Percentiles rank a stretch among this genome's conserved stretches.
Conservation (phyloP, 2,329 filamentous ascomycete species). For the Pochonia chlamydosporia region DNA sequence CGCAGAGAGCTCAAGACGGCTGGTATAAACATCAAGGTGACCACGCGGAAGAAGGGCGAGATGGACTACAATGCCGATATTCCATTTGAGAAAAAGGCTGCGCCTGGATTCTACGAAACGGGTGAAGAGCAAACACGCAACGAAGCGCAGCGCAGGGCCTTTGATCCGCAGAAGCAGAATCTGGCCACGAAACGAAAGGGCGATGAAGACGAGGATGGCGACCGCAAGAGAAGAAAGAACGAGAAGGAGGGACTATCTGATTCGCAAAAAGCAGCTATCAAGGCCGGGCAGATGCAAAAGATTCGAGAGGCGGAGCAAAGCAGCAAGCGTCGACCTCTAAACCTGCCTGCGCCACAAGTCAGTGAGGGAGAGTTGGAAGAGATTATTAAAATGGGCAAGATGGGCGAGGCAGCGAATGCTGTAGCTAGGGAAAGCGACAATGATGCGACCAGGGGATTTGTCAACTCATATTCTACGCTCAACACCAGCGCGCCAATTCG, state of each 20-base stretch:
- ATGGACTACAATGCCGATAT: slow-evolving; percentile 99
- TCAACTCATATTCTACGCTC: slow-evolving; percentile 80
- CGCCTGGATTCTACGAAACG: slow-evolving; percentile 89
- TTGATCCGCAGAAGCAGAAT: slow-evolving; percentile 90
- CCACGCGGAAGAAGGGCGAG: slow-evolving; percentile 84
- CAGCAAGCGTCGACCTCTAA: slow-evolving; percentile 81
- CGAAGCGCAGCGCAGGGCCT: slow-evolving; percentile 75
- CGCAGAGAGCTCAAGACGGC: slow-evolving; percentile 93
- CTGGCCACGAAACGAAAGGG: slow-evolving; percentile 89
- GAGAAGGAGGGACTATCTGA: slow-evolving; percentile 77
- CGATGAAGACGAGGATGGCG: slow-evolving; percentile 76
- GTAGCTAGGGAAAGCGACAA: slow-evolving; percentile 76
- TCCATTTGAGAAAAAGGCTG: slow-evolving; percentile 89
- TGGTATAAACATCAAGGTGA: slow-evolving; percentile 96
- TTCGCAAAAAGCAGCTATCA: slow-evolving; percentile 79
- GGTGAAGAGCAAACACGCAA: slow-evolving; percentile 74
- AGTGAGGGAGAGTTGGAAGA: slow-evolving; percentile 90
- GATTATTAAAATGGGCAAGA: slow-evolving; percentile 97
- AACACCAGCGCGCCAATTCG: slow-evolving; percentile 82
- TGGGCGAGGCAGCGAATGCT: slow-evolving; percentile 77
- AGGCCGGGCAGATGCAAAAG: slow-evolving; percentile 90
- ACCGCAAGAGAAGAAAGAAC: slow-evolving; percentile 82
- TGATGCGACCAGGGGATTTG: slow-evolving; percentile 74
- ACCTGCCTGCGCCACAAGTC: slow-evolving; percentile 83
- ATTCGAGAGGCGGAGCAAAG: slow-evolving; percentile 95